phyloP scores from a whole-genome alignment of 768 basidiomycete species.

The Asterophora parasitica region DNA sequence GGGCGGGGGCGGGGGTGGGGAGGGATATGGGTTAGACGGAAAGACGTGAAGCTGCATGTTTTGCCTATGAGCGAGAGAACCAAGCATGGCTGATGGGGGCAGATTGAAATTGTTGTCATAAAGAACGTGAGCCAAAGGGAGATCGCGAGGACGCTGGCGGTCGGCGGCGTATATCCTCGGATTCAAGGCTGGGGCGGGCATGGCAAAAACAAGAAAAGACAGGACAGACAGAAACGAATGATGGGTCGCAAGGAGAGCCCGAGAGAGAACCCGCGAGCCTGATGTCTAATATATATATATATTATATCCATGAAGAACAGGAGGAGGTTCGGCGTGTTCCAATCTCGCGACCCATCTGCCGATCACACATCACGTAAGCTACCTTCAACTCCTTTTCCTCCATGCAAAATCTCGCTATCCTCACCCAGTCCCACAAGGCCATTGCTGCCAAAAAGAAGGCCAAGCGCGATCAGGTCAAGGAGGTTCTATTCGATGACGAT shows the following conservation, averaged over 20 bases:
- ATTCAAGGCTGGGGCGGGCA: conserved; percentile 10
- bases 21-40: conserved; percentile 38
- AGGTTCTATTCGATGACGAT: conserved; percentile 83
- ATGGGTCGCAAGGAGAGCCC: conserved; percentile 3
- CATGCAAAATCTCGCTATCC: conserved; percentile 37
- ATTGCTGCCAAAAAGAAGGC: conserved; percentile 65
- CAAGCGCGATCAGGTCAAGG: conserved; percentile 64
- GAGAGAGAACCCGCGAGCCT: conserved; percentile 9
- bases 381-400: not conserved
- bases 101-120: conserved; percentile 15
- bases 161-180: conserved; percentile 13
- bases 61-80: conserved; percentile 29
- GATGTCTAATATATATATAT: conserved; percentile 10
- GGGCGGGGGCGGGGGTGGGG: conserved; percentile 35
- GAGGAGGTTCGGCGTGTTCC: not conserved
- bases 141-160: conserved; percentile 8
- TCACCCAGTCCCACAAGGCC: conserved; percentile 60
- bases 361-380: conserved; percentile 17
- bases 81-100: conserved; percentile 21
- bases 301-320: conserved; percentile 12
- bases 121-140: conserved; percentile 22
- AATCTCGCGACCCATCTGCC: conserved; percentile 3
- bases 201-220: conserved; percentile 1
- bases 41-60: conserved; percentile 31
- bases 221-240: conserved; percentile 3